Conservation (phyloP, 192 early-diverging fungal genomes). For the Backusella circina region DNA sequence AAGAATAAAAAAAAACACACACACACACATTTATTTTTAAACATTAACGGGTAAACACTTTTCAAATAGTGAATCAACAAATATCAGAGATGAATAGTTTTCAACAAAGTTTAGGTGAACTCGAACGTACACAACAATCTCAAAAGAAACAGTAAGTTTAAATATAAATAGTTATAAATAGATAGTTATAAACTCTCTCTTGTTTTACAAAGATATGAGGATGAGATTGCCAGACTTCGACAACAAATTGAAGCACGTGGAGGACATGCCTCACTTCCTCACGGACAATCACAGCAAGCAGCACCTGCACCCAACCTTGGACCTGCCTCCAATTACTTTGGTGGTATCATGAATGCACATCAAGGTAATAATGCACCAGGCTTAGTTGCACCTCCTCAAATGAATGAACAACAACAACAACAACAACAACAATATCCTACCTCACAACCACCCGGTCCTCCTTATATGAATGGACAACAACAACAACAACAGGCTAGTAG, state of each 20-base stretch:
- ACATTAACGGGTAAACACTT: slow-evolving; percentile 5
- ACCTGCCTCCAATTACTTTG: slow-evolving; percentile 57
- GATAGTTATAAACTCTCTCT: no score
- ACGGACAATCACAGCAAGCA: slow-evolving; percentile 5
- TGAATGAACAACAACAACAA: slow-evolving; percentile 38
- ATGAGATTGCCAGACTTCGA: slow-evolving; percentile 78
- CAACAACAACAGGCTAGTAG: neutral
- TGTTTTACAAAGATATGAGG: slow-evolving; percentile 77
- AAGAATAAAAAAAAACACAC: slow-evolving; percentile 28
- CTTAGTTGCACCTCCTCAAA: slow-evolving; percentile 50
- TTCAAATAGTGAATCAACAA: slow-evolving; percentile 59
- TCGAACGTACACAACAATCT: slow-evolving; percentile 76
- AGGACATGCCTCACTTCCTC: slow-evolving; percentile 51
- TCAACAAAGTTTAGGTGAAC: slow-evolving; percentile 73
- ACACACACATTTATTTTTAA: neutral
- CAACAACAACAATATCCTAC: slow-evolving; percentile 34
- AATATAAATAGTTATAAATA: neutral
- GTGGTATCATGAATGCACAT: slow-evolving; percentile 45
- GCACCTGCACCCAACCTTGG: slow-evolving; percentile 47
- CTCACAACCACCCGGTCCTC: neutral
- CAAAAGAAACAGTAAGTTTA: slow-evolving; percentile 70
- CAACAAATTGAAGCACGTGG: slow-evolving; percentile 79
- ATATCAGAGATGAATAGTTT: slow-evolving; percentile 76
- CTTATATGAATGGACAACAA: slow-evolving; percentile 2
- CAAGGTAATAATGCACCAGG: slow-evolving; percentile 33